Percentiles rank a stretch among this genome's conserved stretches.
phyloP scores from a whole-genome alignment of 1,284 basidiomycete species.

The Leccinum pseudoinsigne region DNA sequence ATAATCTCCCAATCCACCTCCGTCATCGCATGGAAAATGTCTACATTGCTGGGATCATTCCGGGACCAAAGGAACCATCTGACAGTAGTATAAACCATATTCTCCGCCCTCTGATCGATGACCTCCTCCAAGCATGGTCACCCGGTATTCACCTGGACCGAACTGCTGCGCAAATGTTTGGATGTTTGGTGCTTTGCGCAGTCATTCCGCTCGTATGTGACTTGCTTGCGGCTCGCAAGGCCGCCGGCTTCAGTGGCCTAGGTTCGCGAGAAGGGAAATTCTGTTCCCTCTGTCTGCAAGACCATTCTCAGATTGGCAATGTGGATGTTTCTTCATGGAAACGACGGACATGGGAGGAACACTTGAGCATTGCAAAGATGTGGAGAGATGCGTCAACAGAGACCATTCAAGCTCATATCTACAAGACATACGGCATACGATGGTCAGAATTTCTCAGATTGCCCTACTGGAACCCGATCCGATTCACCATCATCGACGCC shows the following conservation, averaged over 20 bases:
- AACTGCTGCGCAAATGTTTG: too few relatives aligned
- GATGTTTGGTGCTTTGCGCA: too few relatives aligned
- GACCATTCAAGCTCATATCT: neutral
- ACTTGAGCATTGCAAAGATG: conserved; percentile 18
- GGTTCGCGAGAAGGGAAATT: too few relatives aligned
- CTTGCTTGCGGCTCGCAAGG: too few relatives aligned
- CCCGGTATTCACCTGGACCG: too few relatives aligned
- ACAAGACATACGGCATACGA: conserved; percentile 1
- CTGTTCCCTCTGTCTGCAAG: conserved; percentile 27
- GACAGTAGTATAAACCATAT: too few relatives aligned
- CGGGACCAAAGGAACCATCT: neutral
- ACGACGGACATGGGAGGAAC: conserved; percentile 16
- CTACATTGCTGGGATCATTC: neutral
- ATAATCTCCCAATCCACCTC: neutral
- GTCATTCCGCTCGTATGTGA: too few relatives aligned
- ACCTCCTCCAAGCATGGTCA: too few relatives aligned
- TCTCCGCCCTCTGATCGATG: too few relatives aligned
- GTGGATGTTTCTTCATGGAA: conserved; percentile 25
- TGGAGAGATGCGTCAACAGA: conserved; percentile 10
- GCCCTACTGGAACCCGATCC: conserved; percentile 6
- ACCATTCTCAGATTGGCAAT: conserved; percentile 30
- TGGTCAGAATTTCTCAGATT: conserved; percentile 4
- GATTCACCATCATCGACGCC: neutral
- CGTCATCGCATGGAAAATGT: neutral
- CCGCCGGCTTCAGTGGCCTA: too few relatives aligned